These are phyloP conservation scores for Chloranthus sessilifolius DNA, from an alignment of 164 flowering plant species.

Conservation along the genomic window DNA sequence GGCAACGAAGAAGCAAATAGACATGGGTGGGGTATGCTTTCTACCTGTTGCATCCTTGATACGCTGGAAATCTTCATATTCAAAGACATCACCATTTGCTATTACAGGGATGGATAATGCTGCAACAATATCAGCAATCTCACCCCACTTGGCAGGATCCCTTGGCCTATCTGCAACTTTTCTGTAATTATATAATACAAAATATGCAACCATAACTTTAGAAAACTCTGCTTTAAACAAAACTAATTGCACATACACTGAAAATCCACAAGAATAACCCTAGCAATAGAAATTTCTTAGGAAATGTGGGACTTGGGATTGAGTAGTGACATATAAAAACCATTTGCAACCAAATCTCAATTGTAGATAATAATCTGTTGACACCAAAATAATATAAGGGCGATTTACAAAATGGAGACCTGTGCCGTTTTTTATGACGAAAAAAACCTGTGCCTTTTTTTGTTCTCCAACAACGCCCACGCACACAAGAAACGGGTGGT, in stretches of 20 bases:
- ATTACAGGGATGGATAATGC: constrained; percentile 90
- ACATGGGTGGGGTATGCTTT: not conserved
- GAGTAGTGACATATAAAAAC: no score
- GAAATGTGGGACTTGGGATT: no score
- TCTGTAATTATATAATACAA: constrained; percentile 36
- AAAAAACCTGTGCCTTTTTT: no score
- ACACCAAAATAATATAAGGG: no score
- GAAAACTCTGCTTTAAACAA: not conserved
- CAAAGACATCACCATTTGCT: constrained; percentile 93
- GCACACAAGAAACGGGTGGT: no score
- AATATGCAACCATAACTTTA: not conserved
- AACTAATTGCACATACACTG: not conserved
- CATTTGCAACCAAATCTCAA: no score
- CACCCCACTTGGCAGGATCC: constrained; percentile 95
- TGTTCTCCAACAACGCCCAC: no score
- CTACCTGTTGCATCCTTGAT: constrained; percentile 73
- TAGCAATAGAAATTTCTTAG: no score
- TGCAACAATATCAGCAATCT: constrained; percentile 83
- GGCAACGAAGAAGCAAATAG: not conserved
- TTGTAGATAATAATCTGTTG: no score
- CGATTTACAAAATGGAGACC: no score
- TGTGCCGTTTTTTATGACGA: no score
- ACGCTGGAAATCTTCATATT: constrained; percentile 69
- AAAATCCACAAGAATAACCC: no score
- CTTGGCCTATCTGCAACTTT: constrained; percentile 87